phyloP scores from a whole-genome alignment of 169 alveolate species.

The Perkinsus olseni region DNA sequence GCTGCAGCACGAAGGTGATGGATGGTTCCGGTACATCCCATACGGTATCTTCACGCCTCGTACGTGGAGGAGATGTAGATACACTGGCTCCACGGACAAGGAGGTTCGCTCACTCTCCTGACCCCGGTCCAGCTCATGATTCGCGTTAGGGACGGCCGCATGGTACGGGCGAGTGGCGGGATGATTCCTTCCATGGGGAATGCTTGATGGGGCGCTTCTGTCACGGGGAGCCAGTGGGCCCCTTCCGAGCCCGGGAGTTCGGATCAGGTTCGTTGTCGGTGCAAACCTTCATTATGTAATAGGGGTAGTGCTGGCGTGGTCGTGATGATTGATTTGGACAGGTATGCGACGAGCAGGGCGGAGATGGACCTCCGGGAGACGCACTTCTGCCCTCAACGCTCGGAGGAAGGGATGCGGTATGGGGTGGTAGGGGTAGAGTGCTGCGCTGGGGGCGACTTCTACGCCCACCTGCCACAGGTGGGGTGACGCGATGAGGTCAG shows the following conservation, averaged over 20 bases:
- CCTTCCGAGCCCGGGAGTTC: background rate
- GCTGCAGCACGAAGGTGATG: background rate
- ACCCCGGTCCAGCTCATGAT: background rate
- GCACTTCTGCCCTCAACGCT: background rate
- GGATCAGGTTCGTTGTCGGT: background rate
- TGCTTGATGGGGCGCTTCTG: background rate
- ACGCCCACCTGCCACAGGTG: background rate
- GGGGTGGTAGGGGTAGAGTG: background rate
- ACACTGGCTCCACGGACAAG: background rate
- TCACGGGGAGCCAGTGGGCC: background rate
- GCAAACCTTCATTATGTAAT: background rate
- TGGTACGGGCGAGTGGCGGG: background rate
- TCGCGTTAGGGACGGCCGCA: background rate
- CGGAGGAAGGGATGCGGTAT: background rate
- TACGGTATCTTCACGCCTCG: background rate
- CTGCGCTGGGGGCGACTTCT: background rate
- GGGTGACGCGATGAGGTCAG: background rate
- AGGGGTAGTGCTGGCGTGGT: background rate
- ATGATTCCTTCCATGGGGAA: background rate
- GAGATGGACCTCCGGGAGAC: background rate
- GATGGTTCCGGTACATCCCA: background rate
- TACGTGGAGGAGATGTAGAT: background rate
- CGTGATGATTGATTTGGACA: background rate
- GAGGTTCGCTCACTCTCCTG: background rate
- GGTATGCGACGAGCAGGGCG: background rate